A percentile compares a stretch with the other conserved stretches of the same genome.
These are phyloP conservation scores for Calonectria fujianensis DNA, from an alignment of 2,329 filamentous ascomycete species.

Conservation along the genomic window DNA sequence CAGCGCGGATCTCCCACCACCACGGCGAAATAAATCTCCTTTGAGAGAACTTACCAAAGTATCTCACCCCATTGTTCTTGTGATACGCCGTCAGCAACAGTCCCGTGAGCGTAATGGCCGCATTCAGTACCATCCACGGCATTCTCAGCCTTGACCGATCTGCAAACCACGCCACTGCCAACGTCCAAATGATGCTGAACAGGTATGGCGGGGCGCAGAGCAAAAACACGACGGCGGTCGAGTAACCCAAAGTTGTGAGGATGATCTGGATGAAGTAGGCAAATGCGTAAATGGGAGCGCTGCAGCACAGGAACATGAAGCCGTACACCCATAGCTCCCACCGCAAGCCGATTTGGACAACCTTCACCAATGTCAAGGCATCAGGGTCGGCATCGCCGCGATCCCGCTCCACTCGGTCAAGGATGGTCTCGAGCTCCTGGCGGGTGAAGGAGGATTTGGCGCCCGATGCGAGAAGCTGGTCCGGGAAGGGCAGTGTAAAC, in stretches of 20 bases:
- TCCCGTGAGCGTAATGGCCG: constrained; percentile 45
- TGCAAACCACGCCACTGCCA: constrained; percentile 58
- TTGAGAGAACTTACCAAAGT: constrained; percentile 48
- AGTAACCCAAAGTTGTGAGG: constrained; percentile 60
- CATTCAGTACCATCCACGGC: constrained; percentile 53
- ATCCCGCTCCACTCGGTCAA: constrained; percentile 62
- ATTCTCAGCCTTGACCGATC: constrained; percentile 56
- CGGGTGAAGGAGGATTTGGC: constrained; percentile 49
- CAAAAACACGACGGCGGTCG: constrained; percentile 55
- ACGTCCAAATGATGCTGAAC: constrained; percentile 57
- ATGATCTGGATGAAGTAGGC: constrained; percentile 79
- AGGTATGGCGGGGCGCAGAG: constrained; percentile 61
- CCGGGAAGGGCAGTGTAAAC: constrained; percentile 40
- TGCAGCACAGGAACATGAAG: constrained; percentile 65
- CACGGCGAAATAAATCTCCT: background rate
- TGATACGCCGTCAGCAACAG: constrained; percentile 41
- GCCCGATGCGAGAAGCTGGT: constrained; percentile 39
- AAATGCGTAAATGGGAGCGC: constrained; percentile 76
- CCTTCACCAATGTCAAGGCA: constrained; percentile 59
- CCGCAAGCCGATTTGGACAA: constrained; percentile 58
- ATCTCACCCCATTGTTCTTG: constrained; percentile 54
- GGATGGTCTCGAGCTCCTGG: constrained; percentile 54
- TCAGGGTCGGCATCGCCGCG: constrained; percentile 63
- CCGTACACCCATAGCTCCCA: constrained; percentile 65
- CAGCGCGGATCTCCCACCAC: background rate